Evolutionary conservation across 495 filamentous ascomycete genomes (phyloP).

Genomic region (Parathielavia hyrcaniae): DNA sequence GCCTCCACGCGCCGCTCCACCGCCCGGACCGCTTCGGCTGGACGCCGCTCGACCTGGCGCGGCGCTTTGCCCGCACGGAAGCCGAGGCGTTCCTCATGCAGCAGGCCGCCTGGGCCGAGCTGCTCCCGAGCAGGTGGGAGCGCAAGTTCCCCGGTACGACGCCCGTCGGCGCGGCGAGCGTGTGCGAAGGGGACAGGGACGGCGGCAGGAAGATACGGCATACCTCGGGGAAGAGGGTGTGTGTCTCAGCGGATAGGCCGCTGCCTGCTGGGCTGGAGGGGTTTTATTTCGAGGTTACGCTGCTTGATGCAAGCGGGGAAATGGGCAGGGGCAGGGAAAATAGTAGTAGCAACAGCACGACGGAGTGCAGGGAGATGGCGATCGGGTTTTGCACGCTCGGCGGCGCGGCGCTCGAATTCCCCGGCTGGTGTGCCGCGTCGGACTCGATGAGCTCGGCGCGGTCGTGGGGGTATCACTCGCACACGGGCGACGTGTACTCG

Average conservation of each 20-base stretch:
- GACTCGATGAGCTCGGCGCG: conserved; percentile 2
- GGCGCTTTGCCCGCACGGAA: conserved; percentile 9
- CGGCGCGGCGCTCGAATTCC: conserved; percentile 23
- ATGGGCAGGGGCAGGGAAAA: background rate
- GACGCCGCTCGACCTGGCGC: conserved; percentile 25
- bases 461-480: conserved; percentile 22
- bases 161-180: conserved; percentile 1
- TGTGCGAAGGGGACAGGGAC: conserved; percentile 7
- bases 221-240: conserved; percentile 5
- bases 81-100: conserved; percentile 20
- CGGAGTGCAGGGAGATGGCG: conserved; percentile 11
- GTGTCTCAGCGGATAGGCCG: conserved; percentile 22
- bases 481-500: conserved; percentile 17
- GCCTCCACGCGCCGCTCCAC: conserved; percentile 17
- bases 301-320: background rate
- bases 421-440: conserved; percentile 13
- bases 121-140: conserved; percentile 23
- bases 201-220: conserved; percentile 15
- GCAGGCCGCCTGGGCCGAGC: conserved; percentile 21
- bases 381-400: conserved; percentile 25
- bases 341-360: background rate
- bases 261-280: conserved; percentile 24
- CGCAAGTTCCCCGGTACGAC: conserved; percentile 6
- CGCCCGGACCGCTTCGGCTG: conserved; percentile 25
- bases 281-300: conserved; percentile 26